These are phyloP conservation scores for Pythium brassicae DNA, from an alignment of 352 stramenopile species.

Conservation along the genomic window DNA sequence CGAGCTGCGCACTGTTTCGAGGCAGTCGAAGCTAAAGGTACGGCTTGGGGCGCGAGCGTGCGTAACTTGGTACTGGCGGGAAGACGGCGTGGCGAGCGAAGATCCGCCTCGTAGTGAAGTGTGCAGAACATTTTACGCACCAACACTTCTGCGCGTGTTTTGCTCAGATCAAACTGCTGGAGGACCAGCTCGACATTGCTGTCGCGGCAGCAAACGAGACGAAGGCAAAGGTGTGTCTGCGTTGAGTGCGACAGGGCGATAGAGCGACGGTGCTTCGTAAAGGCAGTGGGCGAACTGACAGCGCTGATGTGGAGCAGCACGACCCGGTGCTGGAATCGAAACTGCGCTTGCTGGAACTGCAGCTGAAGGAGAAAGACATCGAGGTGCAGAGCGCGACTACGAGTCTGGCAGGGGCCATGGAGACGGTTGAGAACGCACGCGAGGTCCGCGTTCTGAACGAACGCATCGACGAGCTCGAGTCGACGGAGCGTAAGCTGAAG, in stretches of 20 bases:
- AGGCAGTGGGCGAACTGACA: neutral
- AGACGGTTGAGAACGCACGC: constrained; percentile 43
- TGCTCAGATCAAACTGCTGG: constrained; percentile 49
- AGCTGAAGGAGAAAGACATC: constrained; percentile 61
- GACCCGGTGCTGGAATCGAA: constrained; percentile 61
- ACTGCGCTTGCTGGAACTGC: constrained; percentile 55
- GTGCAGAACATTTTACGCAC: too few species aligned
- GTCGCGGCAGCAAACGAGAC: constrained; percentile 23
- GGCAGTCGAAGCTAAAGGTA: constrained; percentile 58
- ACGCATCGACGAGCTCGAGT: constrained; percentile 56
- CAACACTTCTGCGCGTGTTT: too few species aligned
- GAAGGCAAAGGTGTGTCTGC: constrained; percentile 7
- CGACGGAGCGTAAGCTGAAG: constrained; percentile 59
- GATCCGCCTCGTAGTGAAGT: too few species aligned
- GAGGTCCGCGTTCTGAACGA: constrained; percentile 56
- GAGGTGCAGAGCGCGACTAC: constrained; percentile 37
- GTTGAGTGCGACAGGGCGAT: neutral
- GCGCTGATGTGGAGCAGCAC: constrained; percentile 25
- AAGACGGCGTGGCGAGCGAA: too few species aligned
- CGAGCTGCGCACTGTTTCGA: constrained; percentile 34
- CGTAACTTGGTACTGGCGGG: too few species aligned
- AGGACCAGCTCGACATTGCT: constrained; percentile 54
- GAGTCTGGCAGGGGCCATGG: constrained; percentile 37
- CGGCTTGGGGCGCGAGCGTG: neutral
- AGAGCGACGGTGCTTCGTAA: neutral